A percentile compares a stretch with the other conserved stretches of the same genome.
Conservation (phyloP, 176 grass and related monocot genomes). For the Carex parvula region DNA sequence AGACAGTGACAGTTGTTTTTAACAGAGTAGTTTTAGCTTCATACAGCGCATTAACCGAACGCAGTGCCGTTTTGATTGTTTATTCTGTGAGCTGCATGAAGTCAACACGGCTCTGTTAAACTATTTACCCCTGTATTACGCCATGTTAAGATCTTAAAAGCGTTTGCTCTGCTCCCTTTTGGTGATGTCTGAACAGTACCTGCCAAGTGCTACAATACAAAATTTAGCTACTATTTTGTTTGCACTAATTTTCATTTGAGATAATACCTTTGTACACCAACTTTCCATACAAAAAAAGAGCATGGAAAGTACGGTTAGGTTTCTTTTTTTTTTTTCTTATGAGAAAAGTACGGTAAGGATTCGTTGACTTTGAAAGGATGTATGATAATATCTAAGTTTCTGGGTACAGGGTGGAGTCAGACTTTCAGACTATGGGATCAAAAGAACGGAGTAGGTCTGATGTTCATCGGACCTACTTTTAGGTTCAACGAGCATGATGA, state of each 20-base stretch:
- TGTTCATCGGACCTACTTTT: too few relatives aligned
- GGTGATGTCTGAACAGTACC: not conserved
- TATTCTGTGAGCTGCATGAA: too few relatives aligned
- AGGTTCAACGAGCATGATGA: too few relatives aligned
- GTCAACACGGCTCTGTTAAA: too few relatives aligned
- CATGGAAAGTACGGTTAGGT: not conserved
- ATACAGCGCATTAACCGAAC: too few relatives aligned
- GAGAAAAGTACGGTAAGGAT: not conserved
- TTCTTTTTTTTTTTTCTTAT: not conserved
- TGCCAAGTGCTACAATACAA: not conserved
- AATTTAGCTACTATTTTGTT: slow-evolving; percentile 8
- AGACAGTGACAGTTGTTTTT: slow-evolving; percentile 12
- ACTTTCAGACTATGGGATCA: too few relatives aligned
- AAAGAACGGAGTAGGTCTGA: too few relatives aligned
- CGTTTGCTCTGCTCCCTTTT: not conserved
- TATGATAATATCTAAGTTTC: not conserved
- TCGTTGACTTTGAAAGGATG: not conserved
- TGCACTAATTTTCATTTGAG: not conserved
- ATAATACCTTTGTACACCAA: not conserved
- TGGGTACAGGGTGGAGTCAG: too few relatives aligned
- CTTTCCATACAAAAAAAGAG: not conserved
- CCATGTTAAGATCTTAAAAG: not conserved
- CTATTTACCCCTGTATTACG: too few relatives aligned
- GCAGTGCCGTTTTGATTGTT: too few relatives aligned
- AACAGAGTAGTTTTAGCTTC: too few relatives aligned